A percentile compares a stretch with the other conserved stretches of the same genome.
phyloP scores from a whole-genome alignment of 2,329 filamentous ascomycete genomes.

The Bisporella sp. region DNA sequence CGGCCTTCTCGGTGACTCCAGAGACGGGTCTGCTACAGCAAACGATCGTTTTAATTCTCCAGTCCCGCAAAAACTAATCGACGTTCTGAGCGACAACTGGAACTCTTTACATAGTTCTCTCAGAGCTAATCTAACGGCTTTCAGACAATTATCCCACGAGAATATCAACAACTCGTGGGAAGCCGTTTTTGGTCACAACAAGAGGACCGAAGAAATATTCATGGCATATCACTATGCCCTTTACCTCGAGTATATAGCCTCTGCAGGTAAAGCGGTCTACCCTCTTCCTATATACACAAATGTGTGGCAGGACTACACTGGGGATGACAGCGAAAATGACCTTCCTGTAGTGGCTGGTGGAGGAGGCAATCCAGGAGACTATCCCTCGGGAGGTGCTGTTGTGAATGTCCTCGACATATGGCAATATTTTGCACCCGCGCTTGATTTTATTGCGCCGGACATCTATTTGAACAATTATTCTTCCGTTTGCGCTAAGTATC shows the following conservation, averaged over 20 bases:
- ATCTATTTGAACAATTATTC: constrained; percentile 40
- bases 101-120: constrained; percentile 20
- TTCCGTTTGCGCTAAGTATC: constrained; percentile 33
- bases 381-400: constrained; percentile 40
- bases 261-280: constrained; percentile 34
- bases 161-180: constrained; percentile 26
- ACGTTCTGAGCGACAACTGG: constrained; percentile 23
- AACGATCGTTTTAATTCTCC: constrained; percentile 33
- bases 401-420: constrained; percentile 38
- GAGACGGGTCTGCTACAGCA: constrained; percentile 37
- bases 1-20: constrained; percentile 43
- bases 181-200: constrained; percentile 32
- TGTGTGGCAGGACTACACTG: constrained; percentile 38
- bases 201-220: constrained; percentile 37
- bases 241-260: constrained; percentile 35
- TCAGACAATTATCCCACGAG: background rate
- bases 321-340: constrained; percentile 24
- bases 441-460: constrained; percentile 41
- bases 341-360: constrained; percentile 35
- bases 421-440: constrained; percentile 33
- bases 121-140: constrained; percentile 6
- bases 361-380: constrained; percentile 35
- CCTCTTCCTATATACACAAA: constrained; percentile 38
- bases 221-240: constrained; percentile 39
- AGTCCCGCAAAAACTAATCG: constrained; percentile 31